phyloP scores from a whole-genome alignment of 148 eudicot genomes.

The Rhododendron ferrugineum region DNA sequence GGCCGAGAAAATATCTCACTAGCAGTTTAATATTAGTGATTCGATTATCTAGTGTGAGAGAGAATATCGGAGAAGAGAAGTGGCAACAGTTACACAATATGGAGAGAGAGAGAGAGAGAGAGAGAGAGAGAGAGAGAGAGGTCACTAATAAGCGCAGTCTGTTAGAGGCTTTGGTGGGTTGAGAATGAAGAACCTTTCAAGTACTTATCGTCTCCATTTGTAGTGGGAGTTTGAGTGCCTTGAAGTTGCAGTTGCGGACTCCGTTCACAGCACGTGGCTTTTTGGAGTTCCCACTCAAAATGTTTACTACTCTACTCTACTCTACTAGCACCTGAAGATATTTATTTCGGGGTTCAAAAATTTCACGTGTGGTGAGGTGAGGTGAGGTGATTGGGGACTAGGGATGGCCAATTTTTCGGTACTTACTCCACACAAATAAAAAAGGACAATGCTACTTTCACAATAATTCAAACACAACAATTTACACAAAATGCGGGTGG shows the following conservation, averaged over 20 bases:
- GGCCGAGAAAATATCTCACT: neutral
- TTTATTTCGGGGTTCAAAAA: neutral
- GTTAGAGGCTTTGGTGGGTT: neutral
- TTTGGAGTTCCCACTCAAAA: neutral
- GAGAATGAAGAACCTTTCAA: neutral
- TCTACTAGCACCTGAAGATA: neutral
- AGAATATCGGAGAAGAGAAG: neutral
- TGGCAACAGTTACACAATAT: neutral
- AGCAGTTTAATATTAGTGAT: neutral
- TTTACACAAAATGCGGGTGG: too few species aligned
- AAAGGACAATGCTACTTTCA: too few species aligned
- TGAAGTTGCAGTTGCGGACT: neutral
- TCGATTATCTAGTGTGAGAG: neutral
- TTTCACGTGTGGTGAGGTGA: neutral
- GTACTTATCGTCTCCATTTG: neutral
- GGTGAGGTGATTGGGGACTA: neutral
- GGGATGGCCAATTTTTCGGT: neutral
- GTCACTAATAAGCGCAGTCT: neutral
- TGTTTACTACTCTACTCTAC: too few species aligned
- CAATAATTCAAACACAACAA: too few species aligned
- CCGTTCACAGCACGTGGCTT: neutral
- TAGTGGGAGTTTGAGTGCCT: neutral
- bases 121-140: neutral
- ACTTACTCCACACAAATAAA: too few species aligned
- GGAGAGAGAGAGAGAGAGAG: conserved; percentile 5